A percentile compares a stretch with the other conserved stretches of the same genome.
phyloP scores from a whole-genome alignment of 805 yeast genomes.

The Wickerhamomyces kurtzmanii region DNA sequence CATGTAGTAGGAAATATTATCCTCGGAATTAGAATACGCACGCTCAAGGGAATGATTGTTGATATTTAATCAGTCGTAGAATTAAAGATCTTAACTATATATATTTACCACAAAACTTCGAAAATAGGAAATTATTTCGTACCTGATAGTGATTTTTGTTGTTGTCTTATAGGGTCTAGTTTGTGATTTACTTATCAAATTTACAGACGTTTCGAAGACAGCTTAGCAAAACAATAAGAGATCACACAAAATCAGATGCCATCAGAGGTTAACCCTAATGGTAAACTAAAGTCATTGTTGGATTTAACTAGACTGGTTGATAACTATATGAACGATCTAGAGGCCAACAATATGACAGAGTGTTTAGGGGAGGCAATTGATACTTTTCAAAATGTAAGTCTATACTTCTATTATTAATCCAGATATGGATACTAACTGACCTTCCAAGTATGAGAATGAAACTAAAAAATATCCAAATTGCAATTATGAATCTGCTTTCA shows the following conservation, averaged over 20 bases:
- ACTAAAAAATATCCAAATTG: neutral
- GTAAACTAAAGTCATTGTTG: neutral
- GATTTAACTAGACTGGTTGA: slow-evolving; percentile 3
- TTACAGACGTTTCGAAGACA: neutral
- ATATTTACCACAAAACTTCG: no score
- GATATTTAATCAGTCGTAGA: neutral
- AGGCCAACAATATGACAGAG: slow-evolving; percentile 1
- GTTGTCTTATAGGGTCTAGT: no score
- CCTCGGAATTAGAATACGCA: neutral
- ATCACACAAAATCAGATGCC: neutral
- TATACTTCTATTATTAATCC: neutral
- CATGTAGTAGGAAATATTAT: neutral
- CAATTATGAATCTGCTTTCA: slow-evolving; percentile 9
- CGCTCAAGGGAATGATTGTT: neutral
- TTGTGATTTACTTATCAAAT: no score
- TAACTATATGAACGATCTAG: slow-evolving; percentile 4
- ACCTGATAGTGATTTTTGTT: no score
- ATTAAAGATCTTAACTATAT: neutral
- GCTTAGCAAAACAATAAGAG: neutral
- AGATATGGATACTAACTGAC: no score
- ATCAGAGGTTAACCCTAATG: neutral
- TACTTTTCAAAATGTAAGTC: slow-evolving; percentile 5
- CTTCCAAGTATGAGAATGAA: slow-evolving; percentile 1
- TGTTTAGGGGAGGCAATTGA: slow-evolving; percentile 6
- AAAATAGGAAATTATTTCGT: no score